Percentiles rank a stretch among this genome's conserved stretches.
Conservation (phyloP, 768 basidiomycete genomes). For the Leccinellum rugosiceps region DNA sequence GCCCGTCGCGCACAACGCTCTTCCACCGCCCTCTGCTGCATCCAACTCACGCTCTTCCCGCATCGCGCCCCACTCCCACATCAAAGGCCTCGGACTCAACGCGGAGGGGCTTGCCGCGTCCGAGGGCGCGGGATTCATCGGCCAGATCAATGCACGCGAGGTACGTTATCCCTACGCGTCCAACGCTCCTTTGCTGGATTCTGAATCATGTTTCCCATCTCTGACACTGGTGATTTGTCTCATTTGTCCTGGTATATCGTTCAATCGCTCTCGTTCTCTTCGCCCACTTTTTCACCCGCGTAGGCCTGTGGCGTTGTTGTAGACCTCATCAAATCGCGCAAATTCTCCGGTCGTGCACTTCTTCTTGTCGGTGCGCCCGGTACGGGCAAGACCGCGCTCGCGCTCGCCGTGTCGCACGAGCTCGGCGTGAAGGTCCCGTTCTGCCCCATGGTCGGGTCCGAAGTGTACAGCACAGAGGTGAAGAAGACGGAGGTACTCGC, state of each 20-base stretch:
- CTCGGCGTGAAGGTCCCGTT: constrained; percentile 94
- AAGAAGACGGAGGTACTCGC: constrained; percentile 99
- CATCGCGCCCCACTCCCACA: constrained; percentile 92
- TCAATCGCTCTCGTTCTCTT: background rate
- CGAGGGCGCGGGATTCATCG: constrained; percentile 84
- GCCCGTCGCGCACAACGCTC: constrained; percentile 69
- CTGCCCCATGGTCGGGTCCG: constrained; percentile 97
- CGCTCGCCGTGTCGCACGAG: constrained; percentile 93
- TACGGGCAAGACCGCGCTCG: constrained; percentile 97
- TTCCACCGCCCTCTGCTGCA: constrained; percentile 62
- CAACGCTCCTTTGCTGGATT: background rate
- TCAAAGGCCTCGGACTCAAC: constrained; percentile 90
- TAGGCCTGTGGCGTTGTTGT: constrained; percentile 91
- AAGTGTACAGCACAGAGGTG: constrained; percentile 95
- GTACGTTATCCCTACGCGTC: constrained; percentile 37
- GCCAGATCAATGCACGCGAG: constrained; percentile 88
- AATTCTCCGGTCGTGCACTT: constrained; percentile 91
- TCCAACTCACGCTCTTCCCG: constrained; percentile 68
- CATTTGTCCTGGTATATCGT: background rate
- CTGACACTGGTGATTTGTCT: background rate
- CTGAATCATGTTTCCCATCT: background rate
- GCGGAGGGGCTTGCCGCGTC: constrained; percentile 74
- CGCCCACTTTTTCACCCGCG: background rate
- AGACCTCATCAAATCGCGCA: constrained; percentile 85
- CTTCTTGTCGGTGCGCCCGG: constrained; percentile 94